Base-by-base conservation (phyloP, 2,329 filamentous ascomycete genomes). In the Verticillium nubilum region DNA sequence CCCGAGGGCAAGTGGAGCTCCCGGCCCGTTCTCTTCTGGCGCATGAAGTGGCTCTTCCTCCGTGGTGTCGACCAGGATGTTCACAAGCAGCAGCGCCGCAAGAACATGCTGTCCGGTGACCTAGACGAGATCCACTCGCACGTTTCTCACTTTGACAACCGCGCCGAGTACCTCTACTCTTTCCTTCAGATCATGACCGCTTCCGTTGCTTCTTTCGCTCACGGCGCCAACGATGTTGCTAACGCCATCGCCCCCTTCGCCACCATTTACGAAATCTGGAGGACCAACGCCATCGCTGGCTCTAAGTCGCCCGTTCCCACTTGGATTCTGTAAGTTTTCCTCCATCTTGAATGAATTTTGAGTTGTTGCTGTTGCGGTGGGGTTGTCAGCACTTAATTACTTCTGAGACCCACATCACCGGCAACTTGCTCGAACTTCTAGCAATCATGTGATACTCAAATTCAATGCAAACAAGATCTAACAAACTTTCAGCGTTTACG, bases 141-240 rank as follows among this genome's bases (percentile, higher is more conserved):
- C 28, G 84, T 82, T 2, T 72, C 78, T 28, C 84, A 86, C 68
- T 88, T 82, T 71, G 80, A 86, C 66, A 88, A 88, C 72, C 78
- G 80, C 65, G 78, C 79, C 64, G 85, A 88, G 70, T 83, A 83
- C 72, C 75, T 84, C 55, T 87, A 83, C 71, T 83, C 80, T 5
- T 86, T 84, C 71, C 76, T 85, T 29, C 84, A 86, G 65, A 71
- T 86, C 65, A 76, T 85, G 73, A 85, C 85, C 5, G 85, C 86
- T 10, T 80, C 81, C 64, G 84, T 85, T 31, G 82, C 85, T 15
- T 86, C 84, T 3, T 87, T 88, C 62, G 82, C 82, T 2, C 86
- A 89, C 73, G 86, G 86, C 26, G 84, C 85, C 64, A 89, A 89
- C 69, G 86, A 89, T 62, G 82, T 89, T 23, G 77, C 82, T 65